A percentile compares a stretch with the other conserved stretches of the same genome.
phyloP scores from a whole-genome alignment of 2,329 filamentous ascomycete genomes.

The Leptographium lundbergii region DNA sequence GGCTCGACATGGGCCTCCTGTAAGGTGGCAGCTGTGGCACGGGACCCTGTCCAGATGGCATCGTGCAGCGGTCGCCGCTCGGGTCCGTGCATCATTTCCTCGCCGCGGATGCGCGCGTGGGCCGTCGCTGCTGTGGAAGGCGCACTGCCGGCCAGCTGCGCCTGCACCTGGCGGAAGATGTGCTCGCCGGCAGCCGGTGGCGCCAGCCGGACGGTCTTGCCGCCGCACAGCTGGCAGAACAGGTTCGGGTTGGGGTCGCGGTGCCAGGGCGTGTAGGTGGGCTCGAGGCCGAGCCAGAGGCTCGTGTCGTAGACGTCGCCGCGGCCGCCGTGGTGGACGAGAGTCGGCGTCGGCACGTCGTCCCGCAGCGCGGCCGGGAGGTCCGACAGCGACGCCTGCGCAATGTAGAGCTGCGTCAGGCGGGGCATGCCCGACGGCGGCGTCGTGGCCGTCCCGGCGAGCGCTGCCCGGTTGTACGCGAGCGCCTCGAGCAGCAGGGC shows the following conservation, averaged over 20 bases:
- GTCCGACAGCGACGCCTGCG: conserved; percentile 61
- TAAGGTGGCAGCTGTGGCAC: conserved; percentile 11
- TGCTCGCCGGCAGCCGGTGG: conserved; percentile 47
- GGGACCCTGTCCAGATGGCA: conserved; percentile 49
- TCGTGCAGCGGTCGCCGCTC: conserved; percentile 56
- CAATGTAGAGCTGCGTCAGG: conserved; percentile 58
- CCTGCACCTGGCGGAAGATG: conserved; percentile 46
- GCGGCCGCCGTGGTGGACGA: conserved; percentile 51
- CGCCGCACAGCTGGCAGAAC: conserved; percentile 68
- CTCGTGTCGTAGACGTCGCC: conserved; percentile 82
- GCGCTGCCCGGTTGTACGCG: conserved; percentile 28
- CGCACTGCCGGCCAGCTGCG: conserved; percentile 19
- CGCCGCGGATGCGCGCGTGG: conserved; percentile 47
- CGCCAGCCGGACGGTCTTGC: conserved; percentile 63
- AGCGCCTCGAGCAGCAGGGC: conserved; percentile 47
- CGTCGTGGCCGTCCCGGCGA: not conserved
- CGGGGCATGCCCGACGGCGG: not conserved
- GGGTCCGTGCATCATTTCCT: conserved; percentile 82
- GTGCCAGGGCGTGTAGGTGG: conserved; percentile 83
- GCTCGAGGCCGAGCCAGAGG: conserved; percentile 77
- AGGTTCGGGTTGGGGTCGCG: conserved; percentile 89
- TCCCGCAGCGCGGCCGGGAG: conserved; percentile 49
- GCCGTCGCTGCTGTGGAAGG: conserved; percentile 13
- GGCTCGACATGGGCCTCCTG: conserved; percentile 43
- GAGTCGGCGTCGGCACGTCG: conserved; percentile 55